These are phyloP conservation scores for Plantago coronopus DNA, from an alignment of 305 asterid species.

Conservation along the genomic window DNA sequence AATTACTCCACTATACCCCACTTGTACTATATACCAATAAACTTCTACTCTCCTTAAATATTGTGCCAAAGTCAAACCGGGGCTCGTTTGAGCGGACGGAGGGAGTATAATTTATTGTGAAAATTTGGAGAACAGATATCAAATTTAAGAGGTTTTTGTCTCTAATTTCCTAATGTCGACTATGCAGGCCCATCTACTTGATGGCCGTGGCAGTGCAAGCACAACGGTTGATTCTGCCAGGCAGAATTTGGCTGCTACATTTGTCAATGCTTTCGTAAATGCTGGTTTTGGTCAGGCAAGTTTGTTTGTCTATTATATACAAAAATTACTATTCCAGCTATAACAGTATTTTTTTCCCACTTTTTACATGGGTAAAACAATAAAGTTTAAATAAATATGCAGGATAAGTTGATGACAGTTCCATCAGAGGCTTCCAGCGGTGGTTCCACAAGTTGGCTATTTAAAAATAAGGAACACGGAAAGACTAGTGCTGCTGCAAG, in stretches of 20 bases:
- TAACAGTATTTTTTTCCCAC: too few relatives aligned
- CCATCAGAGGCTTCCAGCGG: constrained; percentile 78
- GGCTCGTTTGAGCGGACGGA: too few relatives aligned
- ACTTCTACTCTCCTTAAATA: too few relatives aligned
- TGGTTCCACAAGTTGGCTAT: constrained; percentile 90
- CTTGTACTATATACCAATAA: too few relatives aligned
- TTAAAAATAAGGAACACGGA: constrained; percentile 92
- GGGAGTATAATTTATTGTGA: not conserved
- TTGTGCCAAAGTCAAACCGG: too few relatives aligned
- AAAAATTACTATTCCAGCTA: not conserved
- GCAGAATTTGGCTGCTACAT: constrained; percentile 97
- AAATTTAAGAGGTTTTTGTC: constrained; percentile 10
- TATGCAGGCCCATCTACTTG: constrained; percentile 88
- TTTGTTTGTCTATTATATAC: too few relatives aligned
- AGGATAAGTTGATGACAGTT: constrained; percentile 96
- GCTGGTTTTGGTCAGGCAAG: constrained; percentile 98
- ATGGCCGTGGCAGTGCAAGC: constrained; percentile 92
- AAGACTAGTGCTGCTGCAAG: constrained; percentile 99
- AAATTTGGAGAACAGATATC: constrained; percentile 4
- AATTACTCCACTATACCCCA: too few relatives aligned
- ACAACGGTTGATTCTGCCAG: constrained; percentile 95
- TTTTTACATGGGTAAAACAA: too few relatives aligned
- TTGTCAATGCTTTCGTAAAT: constrained; percentile 97
- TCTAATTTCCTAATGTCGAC: constrained; percentile 13
- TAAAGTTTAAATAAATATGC: constrained; percentile 29